Conservation (phyloP, 495 filamentous ascomycete species). For the Glutinoglossum americanum region DNA sequence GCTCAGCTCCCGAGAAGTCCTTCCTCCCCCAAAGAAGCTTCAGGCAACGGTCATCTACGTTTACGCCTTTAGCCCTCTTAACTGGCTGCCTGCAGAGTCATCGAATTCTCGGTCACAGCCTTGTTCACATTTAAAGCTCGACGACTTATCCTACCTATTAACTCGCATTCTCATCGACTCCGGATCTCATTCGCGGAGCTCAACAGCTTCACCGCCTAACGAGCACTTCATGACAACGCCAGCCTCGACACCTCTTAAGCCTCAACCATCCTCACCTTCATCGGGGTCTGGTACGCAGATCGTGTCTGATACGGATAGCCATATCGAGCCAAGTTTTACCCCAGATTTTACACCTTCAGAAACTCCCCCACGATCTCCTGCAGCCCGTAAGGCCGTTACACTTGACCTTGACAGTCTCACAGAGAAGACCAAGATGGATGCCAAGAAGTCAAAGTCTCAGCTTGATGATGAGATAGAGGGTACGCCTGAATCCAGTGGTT, state of each 20-base stretch:
- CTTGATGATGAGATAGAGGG: not conserved
- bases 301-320: conserved; percentile 1
- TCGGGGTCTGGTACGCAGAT: not conserved
- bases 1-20: not conserved
- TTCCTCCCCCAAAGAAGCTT: not conserved
- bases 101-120: not conserved
- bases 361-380: not conserved
- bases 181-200: not conserved
- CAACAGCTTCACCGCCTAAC: not conserved
- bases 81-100: not conserved
- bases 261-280: not conserved
- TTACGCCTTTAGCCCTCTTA: not conserved
- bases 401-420: not conserved
- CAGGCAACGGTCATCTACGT: not conserved
- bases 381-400: not conserved
- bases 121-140: not conserved
- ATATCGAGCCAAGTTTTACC: not conserved
- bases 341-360: not conserved
- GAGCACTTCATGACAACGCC: not conserved
- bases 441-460: not conserved
- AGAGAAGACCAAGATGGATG: conserved; percentile 1
- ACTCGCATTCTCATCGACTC: not conserved
- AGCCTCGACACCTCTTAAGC: not conserved
- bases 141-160: not conserved
- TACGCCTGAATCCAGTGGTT: not conserved